phyloP scores from a whole-genome alignment of 352 stramenopile species.

The Phytopythium oedochilum region DNA sequence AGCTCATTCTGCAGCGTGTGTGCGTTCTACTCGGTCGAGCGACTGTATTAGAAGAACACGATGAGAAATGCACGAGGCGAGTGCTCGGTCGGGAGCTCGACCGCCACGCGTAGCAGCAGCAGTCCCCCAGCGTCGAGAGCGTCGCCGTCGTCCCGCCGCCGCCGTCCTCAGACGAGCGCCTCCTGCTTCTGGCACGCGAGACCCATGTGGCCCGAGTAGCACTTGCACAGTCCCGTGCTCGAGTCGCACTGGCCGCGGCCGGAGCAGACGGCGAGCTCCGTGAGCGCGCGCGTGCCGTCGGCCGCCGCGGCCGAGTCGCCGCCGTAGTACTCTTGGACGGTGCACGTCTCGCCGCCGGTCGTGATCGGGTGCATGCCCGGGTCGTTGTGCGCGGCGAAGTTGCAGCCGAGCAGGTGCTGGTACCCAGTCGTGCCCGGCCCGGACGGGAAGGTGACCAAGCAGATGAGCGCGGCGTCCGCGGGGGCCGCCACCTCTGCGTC shows the following conservation, averaged over 20 bases:
- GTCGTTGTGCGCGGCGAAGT: slow-evolving; percentile 24
- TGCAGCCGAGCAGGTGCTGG: slow-evolving; percentile 51
- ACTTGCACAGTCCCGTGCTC: slow-evolving; percentile 46
- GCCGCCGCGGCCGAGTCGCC: background rate
- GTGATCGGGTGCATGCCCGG: slow-evolving; percentile 34
- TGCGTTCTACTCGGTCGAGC: background rate
- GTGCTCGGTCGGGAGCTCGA: background rate
- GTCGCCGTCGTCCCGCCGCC: background rate
- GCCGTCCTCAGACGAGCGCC: slow-evolving; percentile 10
- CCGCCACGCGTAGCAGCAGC: too few species aligned
- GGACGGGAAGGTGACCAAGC: slow-evolving; percentile 39
- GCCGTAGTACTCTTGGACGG: slow-evolving; percentile 26
- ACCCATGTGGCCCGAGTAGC: slow-evolving; percentile 69
- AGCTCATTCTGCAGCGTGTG: background rate
- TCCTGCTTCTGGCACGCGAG: slow-evolving; percentile 71
- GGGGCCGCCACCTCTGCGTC: background rate
- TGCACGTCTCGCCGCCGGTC: slow-evolving; percentile 16
- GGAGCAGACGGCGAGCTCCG: slow-evolving; percentile 52
- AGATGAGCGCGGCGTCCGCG: slow-evolving; percentile 8
- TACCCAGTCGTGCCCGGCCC: slow-evolving; percentile 51
- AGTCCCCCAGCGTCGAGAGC: too few species aligned
- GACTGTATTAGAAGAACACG: slow-evolving; percentile 2
- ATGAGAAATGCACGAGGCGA: background rate
- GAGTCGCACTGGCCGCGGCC: slow-evolving; percentile 58
- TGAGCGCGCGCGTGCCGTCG: slow-evolving; percentile 17